These are phyloP conservation scores for Cucumis cinereus DNA, from an alignment of 306 rosid species.

Conservation along the genomic window DNA sequence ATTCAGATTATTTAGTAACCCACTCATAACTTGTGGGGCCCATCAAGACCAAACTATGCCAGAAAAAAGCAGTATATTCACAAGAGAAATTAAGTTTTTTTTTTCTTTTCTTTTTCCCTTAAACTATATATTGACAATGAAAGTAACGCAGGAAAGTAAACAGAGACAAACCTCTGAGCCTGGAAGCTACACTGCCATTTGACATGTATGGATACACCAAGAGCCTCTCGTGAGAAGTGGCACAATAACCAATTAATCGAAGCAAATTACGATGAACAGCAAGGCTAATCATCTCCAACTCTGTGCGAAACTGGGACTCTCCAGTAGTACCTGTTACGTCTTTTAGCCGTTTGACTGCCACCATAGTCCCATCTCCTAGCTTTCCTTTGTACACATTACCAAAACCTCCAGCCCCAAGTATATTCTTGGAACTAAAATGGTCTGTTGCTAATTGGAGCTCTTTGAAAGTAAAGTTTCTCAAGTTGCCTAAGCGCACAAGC, in stretches of 20 bases:
- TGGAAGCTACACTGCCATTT: constrained; percentile 88
- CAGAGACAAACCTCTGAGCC: constrained; percentile 68
- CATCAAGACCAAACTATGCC: constrained; percentile 5
- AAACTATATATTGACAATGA: background rate
- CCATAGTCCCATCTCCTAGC: constrained; percentile 68
- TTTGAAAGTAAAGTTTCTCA: constrained; percentile 59
- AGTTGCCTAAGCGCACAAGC: constrained; percentile 70
- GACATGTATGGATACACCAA: constrained; percentile 93
- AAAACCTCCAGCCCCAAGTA: constrained; percentile 97
- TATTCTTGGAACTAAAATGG: constrained; percentile 61
- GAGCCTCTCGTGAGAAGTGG: constrained; percentile 69
- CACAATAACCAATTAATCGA: constrained; percentile 75
- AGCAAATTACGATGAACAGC: constrained; percentile 92
- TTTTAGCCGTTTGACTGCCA: constrained; percentile 92
- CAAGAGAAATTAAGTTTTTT: background rate
- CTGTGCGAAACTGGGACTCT: constrained; percentile 81
- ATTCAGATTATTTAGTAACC: background rate
- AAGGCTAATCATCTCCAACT: constrained; percentile 94
- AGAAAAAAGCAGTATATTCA: background rate
- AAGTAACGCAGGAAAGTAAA: constrained; percentile 3
- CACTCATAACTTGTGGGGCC: constrained; percentile 4
- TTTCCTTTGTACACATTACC: constrained; percentile 87
- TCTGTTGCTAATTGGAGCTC: constrained; percentile 82
- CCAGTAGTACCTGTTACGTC: constrained; percentile 84
- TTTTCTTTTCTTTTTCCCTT: background rate